Base-by-base conservation (phyloP, 73 alveolate species). In the Paramecium pentaurelia region DNA sequence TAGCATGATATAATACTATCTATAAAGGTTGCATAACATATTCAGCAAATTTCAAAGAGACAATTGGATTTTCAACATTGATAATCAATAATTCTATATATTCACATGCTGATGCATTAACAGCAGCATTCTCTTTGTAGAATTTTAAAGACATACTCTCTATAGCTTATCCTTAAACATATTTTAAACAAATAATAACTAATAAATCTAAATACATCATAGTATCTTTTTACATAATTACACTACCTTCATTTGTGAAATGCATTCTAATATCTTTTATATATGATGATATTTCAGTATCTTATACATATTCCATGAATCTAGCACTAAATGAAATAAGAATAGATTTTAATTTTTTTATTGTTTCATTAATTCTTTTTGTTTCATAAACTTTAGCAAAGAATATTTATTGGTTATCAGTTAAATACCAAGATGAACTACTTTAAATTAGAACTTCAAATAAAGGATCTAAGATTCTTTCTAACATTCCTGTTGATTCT, bases 81-180 rank as follows among this genome's bases (percentile, higher is more conserved):
- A 85, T 58, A 28, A 89, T 71, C 22, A 89, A 36, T 42, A 89
- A 89, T 89, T 89, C 94, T 40, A 89, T 89, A 16, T 70, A 89
- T 89, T 89, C 94, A 89, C 94, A 89, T 3, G 94, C 94, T 2
- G 94, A 89, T 40, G 94, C 94, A 89, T 89, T 89, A 2, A 89
- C 94, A 20, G 94, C 94, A 10, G 94, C 94, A 70, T 89, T 89
- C 18, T 89, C 94, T 12, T 51, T 83, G 58, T 89, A 89, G 49
- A 89, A 89, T 71, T 89, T 89, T 34, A 71, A 45, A 6, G 94
- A 89, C 77, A 89, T 71, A 28, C 94, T 89, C 75, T 89, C 94
- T 2, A 89, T 71, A 6, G 94, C 94, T 89, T 89, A 73, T 1
- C 94, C 94, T 71, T 89, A 45, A 6, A 89, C 88, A 51, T 89